Conservation (phyloP, 371 early-diverging fungal species). For the Fennellomyces sp. region DNA sequence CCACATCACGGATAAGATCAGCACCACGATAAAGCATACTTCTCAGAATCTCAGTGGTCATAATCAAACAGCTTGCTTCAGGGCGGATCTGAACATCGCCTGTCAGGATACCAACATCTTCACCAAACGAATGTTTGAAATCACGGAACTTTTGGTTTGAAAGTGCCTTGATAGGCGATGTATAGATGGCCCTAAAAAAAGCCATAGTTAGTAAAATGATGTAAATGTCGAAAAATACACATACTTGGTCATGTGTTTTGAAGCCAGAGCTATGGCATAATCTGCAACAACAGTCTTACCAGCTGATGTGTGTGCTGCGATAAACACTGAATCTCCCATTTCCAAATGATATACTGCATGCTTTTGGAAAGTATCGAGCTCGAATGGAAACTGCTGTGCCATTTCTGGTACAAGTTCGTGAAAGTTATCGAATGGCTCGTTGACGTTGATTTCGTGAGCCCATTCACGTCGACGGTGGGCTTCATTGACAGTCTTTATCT, state of each 20-base stretch:
- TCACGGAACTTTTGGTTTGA: conserved; percentile 99
- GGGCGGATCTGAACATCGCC: conserved; percentile 99
- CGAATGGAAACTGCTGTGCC: conserved; percentile 90
- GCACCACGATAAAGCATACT: conserved; percentile 98
- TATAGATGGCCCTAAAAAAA: conserved; percentile 88
- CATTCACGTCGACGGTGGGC: conserved; percentile 70
- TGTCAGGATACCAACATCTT: conserved; percentile 97
- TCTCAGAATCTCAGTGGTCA: conserved; percentile 99
- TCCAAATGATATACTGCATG: conserved; percentile 97
- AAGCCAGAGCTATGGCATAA: conserved; percentile 95
- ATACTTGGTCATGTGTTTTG: conserved; percentile 92
- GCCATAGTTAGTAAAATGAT: too few relatives aligned
- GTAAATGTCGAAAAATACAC: too few relatives aligned
- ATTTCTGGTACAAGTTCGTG: conserved; percentile 82
- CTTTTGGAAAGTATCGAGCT: conserved; percentile 99
- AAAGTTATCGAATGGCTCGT: conserved; percentile 84
- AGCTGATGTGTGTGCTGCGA: conserved; percentile 99
- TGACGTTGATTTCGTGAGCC: conserved; percentile 92
- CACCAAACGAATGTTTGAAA: conserved; percentile 89
- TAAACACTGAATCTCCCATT: conserved; percentile 95
- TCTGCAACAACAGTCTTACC: conserved; percentile 99
- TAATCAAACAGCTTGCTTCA: conserved; percentile 95
- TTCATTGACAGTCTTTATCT: conserved; percentile 32
- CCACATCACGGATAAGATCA: conserved; percentile 96
- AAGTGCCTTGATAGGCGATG: conserved; percentile 99